These are phyloP conservation scores for Lichtheimia ornata DNA, from an alignment of 371 early-diverging fungal species.

Conservation along the genomic window DNA sequence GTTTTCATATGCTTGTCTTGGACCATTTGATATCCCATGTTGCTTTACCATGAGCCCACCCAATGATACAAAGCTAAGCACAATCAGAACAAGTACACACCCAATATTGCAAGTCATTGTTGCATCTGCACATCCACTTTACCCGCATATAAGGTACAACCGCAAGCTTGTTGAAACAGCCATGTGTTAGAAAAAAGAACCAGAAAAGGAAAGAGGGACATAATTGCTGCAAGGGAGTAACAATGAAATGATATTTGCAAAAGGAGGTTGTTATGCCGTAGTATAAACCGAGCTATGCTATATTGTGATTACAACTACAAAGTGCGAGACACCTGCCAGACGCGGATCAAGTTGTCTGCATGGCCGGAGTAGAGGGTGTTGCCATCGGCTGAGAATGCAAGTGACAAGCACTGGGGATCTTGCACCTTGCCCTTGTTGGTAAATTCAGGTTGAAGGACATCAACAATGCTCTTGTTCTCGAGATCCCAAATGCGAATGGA, in stretches of 20 bases:
- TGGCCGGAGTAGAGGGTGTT: conserved; percentile 97
- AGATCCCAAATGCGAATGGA: conserved; percentile 99
- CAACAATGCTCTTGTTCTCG: conserved; percentile 94
- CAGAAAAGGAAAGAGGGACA: neutral
- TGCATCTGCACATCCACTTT: neutral
- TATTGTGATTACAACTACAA: conserved; percentile 23
- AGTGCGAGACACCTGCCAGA: conserved; percentile 85
- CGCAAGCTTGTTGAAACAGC: conserved; percentile 3
- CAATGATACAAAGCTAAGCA: conserved; percentile 38
- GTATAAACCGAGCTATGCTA: no score
- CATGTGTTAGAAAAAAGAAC: no score
- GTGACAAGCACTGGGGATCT: conserved; percentile 87
- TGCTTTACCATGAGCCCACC: conserved; percentile 48
- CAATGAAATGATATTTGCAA: no score
- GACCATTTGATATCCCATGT: no score
- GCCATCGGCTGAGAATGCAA: conserved; percentile 98
- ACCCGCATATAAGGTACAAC: conserved; percentile 16
- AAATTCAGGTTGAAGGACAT: conserved; percentile 93
- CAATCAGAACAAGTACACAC: no score
- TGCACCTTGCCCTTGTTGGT: conserved; percentile 67
- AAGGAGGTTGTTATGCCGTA: no score
- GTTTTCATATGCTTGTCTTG: neutral
- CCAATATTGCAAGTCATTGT: neutral
- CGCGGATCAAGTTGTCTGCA: conserved; percentile 93
- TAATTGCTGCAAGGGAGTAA: neutral